Base-by-base conservation (phyloP, 768 basidiomycete genomes). In the Symmetrospora coprosmae region DNA sequence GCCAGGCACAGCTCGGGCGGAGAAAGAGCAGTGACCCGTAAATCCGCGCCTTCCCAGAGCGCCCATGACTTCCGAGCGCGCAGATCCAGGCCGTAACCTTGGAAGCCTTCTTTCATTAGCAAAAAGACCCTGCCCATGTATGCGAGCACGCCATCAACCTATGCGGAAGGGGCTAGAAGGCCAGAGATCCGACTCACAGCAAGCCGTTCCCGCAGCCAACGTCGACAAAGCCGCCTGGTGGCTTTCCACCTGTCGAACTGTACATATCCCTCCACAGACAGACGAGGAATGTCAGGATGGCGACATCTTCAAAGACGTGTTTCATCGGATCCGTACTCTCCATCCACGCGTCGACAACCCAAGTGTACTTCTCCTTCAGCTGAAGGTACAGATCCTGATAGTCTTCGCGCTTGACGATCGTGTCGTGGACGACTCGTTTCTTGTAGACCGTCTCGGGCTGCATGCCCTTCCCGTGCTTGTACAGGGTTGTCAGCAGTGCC, bases 181-280 rank as follows among this genome's bases (percentile, higher is more conserved):
- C 23, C 34, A 23, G 9, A 7, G n/a, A 2, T 47, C 35, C 4
- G 13, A 48, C 64, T 48, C 41, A 87, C 30, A 97, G 77, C 2
- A 97, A 78, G 1, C 88, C 92, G 65, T 96, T 96, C 0, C 92
- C 92, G 68, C 89, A 89, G 78, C 92, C 92, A 8, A 94, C 76
- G 70, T 97, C 92, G 38, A 91, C 70, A 66, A 94, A 97, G 5
- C 90, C 91, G 0, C 81, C 82, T 0, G 81, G 78, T 0, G 91
- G 89, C 64, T 27, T 64, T 33, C 51, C 64, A 0, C 39, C 50
- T 14, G 6, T 41, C 2, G 51, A 28, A n/a, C 72, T 67, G 67
- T 81, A 92, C 14, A 81, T 82, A 34, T 80, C 76, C 67, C 84
- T 87, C 92, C 92, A 96, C 2, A 96, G 74, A 0, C 92, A 77